Conservation (phyloP, 2,329 filamentous ascomycete genomes). For the Paradendryphiella salina region DNA sequence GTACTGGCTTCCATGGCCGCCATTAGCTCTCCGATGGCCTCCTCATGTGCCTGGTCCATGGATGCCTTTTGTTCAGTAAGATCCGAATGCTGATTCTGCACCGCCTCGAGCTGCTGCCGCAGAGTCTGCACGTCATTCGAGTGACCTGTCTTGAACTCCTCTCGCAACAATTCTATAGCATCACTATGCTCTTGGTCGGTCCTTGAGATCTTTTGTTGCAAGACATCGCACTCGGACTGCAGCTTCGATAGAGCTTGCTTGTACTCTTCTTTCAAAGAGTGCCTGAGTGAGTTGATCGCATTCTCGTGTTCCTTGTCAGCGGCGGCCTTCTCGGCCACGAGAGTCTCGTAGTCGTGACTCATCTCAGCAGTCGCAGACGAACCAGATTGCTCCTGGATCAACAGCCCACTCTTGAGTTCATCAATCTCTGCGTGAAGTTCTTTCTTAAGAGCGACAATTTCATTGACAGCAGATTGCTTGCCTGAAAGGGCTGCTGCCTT, state of each 20-base stretch:
- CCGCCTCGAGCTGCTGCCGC: conserved; percentile 32
- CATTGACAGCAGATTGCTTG: conserved; percentile 33
- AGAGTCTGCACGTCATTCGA: conserved; percentile 32
- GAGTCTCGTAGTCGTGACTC: conserved; percentile 32
- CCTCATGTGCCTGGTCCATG: conserved; percentile 40
- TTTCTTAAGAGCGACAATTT: conserved; percentile 29
- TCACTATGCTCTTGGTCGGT: conserved; percentile 39
- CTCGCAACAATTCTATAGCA: conserved; percentile 36
- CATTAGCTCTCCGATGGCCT: conserved; percentile 44
- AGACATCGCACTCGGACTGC: conserved; percentile 28
- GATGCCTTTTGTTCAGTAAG: conserved; percentile 35
- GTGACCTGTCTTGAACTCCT: conserved; percentile 36
- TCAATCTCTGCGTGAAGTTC: conserved; percentile 28
- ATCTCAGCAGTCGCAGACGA: conserved; percentile 26
- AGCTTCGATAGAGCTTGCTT: conserved; percentile 30
- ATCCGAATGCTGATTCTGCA: conserved; percentile 34
- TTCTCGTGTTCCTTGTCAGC: conserved; percentile 37
- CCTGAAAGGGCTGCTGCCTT: conserved; percentile 28
- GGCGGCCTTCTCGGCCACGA: conserved; percentile 32
- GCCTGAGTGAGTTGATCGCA: conserved; percentile 31
- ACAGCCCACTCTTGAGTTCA: conserved; percentile 26
- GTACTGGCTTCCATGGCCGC: conserved; percentile 41
- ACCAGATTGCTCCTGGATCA: conserved; percentile 21
- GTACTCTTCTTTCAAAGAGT: conserved; percentile 34
- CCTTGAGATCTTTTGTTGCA: conserved; percentile 29